A percentile compares a stretch with the other conserved stretches of the same genome.
These are phyloP conservation scores for Bromus sterilis DNA, from an alignment of 176 grass and related monocot genomes.

Conservation along the genomic window DNA sequence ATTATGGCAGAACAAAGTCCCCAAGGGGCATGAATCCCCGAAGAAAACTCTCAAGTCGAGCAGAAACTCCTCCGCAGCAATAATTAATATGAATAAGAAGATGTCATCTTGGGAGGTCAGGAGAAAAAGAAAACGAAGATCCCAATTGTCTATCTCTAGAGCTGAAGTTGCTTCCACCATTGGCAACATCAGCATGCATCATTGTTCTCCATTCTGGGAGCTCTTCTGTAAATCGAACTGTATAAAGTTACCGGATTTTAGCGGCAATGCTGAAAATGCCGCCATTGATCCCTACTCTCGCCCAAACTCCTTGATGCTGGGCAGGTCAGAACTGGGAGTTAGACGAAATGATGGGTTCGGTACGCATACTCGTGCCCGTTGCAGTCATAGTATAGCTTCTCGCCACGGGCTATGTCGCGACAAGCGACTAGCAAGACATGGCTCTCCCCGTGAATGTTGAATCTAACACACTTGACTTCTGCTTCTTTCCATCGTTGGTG, in stretches of 20 bases:
- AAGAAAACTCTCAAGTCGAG: no score
- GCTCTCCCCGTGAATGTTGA: conserved; percentile 75
- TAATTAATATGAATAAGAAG: conserved; percentile 3
- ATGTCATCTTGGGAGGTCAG: not conserved
- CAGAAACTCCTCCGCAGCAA: not conserved
- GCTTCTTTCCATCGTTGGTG: conserved; percentile 64
- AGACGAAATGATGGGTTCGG: conserved; percentile 77
- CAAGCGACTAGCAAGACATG: conserved; percentile 75
- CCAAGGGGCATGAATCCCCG: no score
- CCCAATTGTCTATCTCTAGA: not conserved
- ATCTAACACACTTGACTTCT: conserved; percentile 90
- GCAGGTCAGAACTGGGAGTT: conserved; percentile 2
- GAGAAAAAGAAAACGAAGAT: not conserved
- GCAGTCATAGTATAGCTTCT: conserved; percentile 93
- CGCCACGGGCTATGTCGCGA: conserved; percentile 72
- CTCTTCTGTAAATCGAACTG: not conserved
- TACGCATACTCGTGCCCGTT: conserved; percentile 74
- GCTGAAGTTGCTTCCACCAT: not conserved
- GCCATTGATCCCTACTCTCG: conserved; percentile 11
- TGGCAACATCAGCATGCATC: not conserved
- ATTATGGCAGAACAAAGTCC: conserved; percentile 36
- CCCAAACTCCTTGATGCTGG: conserved; percentile 15
- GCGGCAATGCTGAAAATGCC: conserved; percentile 29
- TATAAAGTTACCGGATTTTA: conserved; percentile 23
- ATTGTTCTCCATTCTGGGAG: not conserved